Base-by-base conservation (phyloP, 129 eudicot species). In the Arctium lappa region DNA sequence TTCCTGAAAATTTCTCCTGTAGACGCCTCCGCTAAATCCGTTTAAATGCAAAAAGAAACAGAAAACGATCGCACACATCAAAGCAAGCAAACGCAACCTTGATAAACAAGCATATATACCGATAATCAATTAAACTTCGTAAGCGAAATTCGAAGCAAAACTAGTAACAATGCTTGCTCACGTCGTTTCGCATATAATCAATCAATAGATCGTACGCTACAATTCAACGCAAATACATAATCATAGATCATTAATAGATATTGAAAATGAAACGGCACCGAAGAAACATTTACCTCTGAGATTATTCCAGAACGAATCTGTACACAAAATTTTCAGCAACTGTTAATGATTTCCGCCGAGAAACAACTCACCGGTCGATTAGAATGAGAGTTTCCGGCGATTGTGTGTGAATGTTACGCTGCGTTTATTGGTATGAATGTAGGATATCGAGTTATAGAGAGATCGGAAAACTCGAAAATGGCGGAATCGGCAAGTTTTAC, bases 311-410 rank as follows among this genome's bases (percentile, higher is more conserved):
- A 22, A 44, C 46, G 76, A 79, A 79, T 79, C 4, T 30, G 40
- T 8, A 12, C 3, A 31, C 44, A 69, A 70, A n/a, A 69, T 2
- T 44, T 63, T 6, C 40, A 68, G 75, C 40, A 42, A 16, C 68
- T 56, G 71, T 33, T 5, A 44, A 15, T 22, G 77, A 34, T 30
- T 15, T 79, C 46, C 12, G 82, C 39, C 75, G 74, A n/a, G 83
- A 80, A 53, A 50, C 77, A 80, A 50, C 72, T 50, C 56, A 80
- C 71, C 78, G 72, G 70, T 60, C 39, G 78, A 50, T 71, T 46
- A 34, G 40, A 80, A 80, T 72, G 78, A 73, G 83, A 48, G 46
- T 71, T 69, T 70, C 69, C 36, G 69, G 83, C 69, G 69, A 69
- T 40, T 18, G 2, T 63, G 74, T 76, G 46, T 53, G 69, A 50